A percentile compares a stretch with the other conserved stretches of the same genome.
Conservation (phyloP, 257 asterid genomes). For the Nicotiana undulata region DNA sequence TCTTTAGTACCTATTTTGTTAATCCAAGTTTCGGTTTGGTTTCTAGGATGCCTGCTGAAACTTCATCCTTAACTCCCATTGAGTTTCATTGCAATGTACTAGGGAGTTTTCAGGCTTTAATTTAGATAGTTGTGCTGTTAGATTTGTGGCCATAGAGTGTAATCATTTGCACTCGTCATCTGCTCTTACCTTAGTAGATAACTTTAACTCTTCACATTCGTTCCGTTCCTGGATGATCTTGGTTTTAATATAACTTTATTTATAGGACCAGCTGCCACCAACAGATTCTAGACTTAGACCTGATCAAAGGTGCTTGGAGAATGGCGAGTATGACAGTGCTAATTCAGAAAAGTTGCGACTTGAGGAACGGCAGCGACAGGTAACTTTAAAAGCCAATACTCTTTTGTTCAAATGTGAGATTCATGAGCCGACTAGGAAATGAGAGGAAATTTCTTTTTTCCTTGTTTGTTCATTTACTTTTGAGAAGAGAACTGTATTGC, state of each 20-base stretch:
- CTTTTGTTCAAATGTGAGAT: background rate
- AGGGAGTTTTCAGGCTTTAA: too few relatives aligned
- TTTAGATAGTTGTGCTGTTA: background rate
- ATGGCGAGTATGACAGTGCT: constrained; percentile 81
- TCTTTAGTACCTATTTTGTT: too few relatives aligned
- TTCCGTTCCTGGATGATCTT: background rate
- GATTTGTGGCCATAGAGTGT: background rate
- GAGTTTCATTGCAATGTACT: too few relatives aligned
- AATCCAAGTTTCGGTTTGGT: too few relatives aligned
- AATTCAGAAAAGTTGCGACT: constrained; percentile 73
- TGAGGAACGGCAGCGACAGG: constrained; percentile 96
- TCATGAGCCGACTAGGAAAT: constrained; percentile 1
- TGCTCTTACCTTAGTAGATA: background rate
- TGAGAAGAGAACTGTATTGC: constrained; percentile 2
- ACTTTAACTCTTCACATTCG: background rate
- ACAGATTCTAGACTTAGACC: constrained; percentile 97
- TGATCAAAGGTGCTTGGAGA: constrained; percentile 91
- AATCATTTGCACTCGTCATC: background rate
- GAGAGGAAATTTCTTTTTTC: background rate
- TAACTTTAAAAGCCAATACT: constrained; percentile 6
- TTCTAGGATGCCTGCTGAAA: too few relatives aligned
- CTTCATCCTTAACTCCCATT: too few relatives aligned
- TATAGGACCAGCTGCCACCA: constrained; percentile 88
- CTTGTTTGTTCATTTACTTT: constrained; percentile 6
- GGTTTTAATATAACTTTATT: background rate